phyloP scores from a whole-genome alignment of 371 early-diverging fungal species.

The Syncephalastrum sp. region DNA sequence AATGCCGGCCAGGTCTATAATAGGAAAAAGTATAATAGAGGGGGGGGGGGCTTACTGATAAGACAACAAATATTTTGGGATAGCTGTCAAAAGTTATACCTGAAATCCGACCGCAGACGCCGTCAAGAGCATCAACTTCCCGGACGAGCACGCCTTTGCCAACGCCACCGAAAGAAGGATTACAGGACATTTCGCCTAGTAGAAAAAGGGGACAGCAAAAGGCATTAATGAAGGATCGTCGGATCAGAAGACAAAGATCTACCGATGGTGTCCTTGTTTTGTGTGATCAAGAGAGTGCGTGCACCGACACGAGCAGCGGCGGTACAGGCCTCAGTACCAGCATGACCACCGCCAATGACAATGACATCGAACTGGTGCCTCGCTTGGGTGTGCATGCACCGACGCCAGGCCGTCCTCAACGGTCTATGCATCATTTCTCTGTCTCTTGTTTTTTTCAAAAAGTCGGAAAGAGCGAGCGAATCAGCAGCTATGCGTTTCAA shows the following conservation, averaged over 20 bases:
- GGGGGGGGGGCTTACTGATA: not conserved
- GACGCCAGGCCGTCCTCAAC: no score
- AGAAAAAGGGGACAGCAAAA: not conserved
- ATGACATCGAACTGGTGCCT: constrained; percentile 61
- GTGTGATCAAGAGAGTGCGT: constrained; percentile 75
- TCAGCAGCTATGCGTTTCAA: no score
- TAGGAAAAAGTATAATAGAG: not conserved
- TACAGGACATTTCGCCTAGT: constrained; percentile 86
- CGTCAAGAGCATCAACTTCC: constrained; percentile 86
- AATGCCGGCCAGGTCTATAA: constrained; percentile 74
- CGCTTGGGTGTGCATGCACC: no score
- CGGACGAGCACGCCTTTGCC: constrained; percentile 83
- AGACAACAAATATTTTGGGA: not conserved
- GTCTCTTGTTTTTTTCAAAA: no score
- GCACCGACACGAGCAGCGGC: constrained; percentile 85
- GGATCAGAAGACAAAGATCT: constrained; percentile 1
- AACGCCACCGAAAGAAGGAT: constrained; percentile 87
- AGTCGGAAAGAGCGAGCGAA: no score
- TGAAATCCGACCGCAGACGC: constrained; percentile 76
- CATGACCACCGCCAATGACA: constrained; percentile 89
- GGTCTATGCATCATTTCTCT: no score
- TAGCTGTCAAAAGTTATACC: constrained; percentile 26
- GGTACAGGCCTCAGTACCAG: constrained; percentile 83
- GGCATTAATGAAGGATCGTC: not conserved
- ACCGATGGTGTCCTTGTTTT: constrained; percentile 76